These are phyloP conservation scores for Amanita brunnescens DNA, from an alignment of 768 basidiomycete species.

Conservation along the genomic window DNA sequence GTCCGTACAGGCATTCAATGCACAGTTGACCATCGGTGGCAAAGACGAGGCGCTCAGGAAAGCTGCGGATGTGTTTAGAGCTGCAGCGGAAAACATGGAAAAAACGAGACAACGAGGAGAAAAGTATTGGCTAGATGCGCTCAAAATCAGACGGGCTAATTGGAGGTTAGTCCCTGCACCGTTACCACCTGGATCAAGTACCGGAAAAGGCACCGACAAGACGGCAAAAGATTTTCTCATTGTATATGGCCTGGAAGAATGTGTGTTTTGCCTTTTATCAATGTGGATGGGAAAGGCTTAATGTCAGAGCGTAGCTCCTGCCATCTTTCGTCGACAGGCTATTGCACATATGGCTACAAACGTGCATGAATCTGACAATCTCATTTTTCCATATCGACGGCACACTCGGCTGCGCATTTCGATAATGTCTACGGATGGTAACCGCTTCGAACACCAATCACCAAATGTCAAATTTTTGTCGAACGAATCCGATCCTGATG, in stretches of 20 bases:
- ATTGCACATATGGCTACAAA: conserved; percentile 57
- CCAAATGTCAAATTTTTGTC: conserved; percentile 30
- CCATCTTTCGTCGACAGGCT: conserved; percentile 55
- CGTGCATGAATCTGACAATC: conserved; percentile 29
- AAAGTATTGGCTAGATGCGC: conserved; percentile 75
- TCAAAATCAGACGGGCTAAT: conserved; percentile 66
- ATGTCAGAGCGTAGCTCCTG: conserved; percentile 39
- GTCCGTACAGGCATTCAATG: conserved; percentile 65
- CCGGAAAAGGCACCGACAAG: conserved; percentile 71
- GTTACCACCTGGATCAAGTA: conserved; percentile 58
- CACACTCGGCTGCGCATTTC: conserved; percentile 56
- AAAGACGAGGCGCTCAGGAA: conserved; percentile 76
- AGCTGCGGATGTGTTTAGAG: conserved; percentile 62
- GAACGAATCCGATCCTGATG: conserved; percentile 36
- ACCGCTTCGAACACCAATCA: conserved; percentile 24
- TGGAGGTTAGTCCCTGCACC: conserved; percentile 80
- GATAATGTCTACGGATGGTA: conserved; percentile 26
- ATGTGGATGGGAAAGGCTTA: not conserved
- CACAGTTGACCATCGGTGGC: conserved; percentile 63
- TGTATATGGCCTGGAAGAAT: conserved; percentile 75
- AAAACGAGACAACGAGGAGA: conserved; percentile 51
- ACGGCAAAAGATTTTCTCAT: conserved; percentile 77
- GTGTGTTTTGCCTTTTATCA: conserved; percentile 32
- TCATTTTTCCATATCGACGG: conserved; percentile 61
- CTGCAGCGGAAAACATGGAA: conserved; percentile 64